Percentiles rank a stretch among this genome's conserved stretches.
These are phyloP conservation scores for Eimeria falciformis DNA, from an alignment of 169 alveolate species.

Conservation along the genomic window DNA sequence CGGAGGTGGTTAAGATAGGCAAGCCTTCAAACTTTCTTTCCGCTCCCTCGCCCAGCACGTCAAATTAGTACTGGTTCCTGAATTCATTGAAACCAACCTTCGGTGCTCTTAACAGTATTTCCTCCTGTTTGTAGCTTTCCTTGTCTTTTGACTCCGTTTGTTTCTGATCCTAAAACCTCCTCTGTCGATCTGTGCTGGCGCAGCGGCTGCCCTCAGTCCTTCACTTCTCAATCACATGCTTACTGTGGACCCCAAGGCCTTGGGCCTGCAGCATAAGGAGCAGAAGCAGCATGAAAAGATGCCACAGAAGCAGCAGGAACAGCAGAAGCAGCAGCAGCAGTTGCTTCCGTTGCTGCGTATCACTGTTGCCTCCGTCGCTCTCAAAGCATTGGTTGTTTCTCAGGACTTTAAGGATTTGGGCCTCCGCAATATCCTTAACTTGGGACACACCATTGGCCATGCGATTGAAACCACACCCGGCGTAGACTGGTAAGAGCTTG, in stretches of 20 bases:
- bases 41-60: too few species aligned
- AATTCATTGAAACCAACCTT: too few species aligned
- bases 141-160: not conserved
- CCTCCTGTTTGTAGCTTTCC: not conserved
- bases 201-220: not conserved
- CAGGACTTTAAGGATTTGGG: conserved; percentile 72
- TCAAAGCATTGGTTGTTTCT: conserved; percentile 60
- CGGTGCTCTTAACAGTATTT: too few species aligned
- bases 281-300: not conserved
- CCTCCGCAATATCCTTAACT: conserved; percentile 79
- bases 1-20: conserved; percentile 79
- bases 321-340: not conserved
- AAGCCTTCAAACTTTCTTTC: too few species aligned
- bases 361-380: not conserved
- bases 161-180: not conserved
- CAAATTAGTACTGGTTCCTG: too few species aligned
- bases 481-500: not conserved
- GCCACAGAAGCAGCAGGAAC: not conserved
- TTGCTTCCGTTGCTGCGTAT: not conserved
- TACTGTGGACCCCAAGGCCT: not conserved
- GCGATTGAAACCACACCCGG: conserved; percentile 78
- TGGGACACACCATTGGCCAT: conserved; percentile 85
- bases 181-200: not conserved
- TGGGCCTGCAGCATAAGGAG: not conserved
- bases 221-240: not conserved